Conservation (phyloP, 2,329 filamentous ascomycete genomes). For the Ophiostoma ips region DNA sequence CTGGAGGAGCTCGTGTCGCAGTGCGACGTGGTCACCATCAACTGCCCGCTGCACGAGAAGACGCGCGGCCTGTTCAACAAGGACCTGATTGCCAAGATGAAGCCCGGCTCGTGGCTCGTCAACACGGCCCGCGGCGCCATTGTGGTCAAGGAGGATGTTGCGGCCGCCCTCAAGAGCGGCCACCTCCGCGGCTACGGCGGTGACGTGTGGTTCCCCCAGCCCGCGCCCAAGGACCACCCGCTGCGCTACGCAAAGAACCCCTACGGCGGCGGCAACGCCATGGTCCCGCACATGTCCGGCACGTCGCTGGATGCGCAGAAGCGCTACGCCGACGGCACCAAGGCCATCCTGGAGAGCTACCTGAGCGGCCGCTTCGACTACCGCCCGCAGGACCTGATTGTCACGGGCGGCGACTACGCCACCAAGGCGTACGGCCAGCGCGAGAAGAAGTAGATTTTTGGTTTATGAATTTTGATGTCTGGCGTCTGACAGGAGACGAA, state of each 20-base stretch:
- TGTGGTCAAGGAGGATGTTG: conserved; percentile 98
- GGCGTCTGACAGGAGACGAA: too few species aligned
- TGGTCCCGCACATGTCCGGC: conserved; percentile 97
- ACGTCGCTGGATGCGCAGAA: conserved; percentile 97
- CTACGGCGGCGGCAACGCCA: conserved; percentile 94
- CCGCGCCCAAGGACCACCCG: conserved; percentile 81
- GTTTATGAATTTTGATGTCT: too few species aligned
- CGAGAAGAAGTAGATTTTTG: conserved; percentile 27
- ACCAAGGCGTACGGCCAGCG: conserved; percentile 86
- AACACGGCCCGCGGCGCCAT: conserved; percentile 99
- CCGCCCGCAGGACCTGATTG: conserved; percentile 78
- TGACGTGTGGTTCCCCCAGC: conserved; percentile 96
- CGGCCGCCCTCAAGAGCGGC: conserved; percentile 78
- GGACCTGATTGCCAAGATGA: conserved; percentile 95
- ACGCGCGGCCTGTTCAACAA: conserved; percentile 96
- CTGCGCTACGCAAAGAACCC: conserved; percentile 88
- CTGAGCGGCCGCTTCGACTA: conserved; percentile 81
- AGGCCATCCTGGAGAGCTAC: conserved; percentile 85
- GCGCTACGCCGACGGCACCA: conserved; percentile 75
- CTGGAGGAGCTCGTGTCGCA: conserved; percentile 89
- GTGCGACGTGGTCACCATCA: conserved; percentile 97
- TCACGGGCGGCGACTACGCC: conserved; percentile 79
- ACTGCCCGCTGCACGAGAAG: conserved; percentile 98
- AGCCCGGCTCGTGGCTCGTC: conserved; percentile 91
- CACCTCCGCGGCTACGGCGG: conserved; percentile 83